Evolutionary conservation across 345 rosid species (phyloP).

Genomic region (Eucalyptus dawsonii): DNA sequence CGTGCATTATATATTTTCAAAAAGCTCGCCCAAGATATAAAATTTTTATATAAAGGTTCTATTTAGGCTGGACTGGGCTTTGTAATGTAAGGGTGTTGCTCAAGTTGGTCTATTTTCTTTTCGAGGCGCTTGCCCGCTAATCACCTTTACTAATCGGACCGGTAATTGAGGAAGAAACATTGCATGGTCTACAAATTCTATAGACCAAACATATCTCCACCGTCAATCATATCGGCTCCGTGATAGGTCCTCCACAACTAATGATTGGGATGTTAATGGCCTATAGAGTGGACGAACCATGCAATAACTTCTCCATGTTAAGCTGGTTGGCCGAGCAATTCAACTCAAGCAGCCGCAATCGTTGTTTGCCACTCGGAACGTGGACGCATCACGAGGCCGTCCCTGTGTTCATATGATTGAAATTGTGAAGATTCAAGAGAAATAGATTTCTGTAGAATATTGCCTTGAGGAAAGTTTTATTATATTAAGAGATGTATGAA

Average conservation of each 20-base stretch:
- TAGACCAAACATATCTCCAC: not conserved
- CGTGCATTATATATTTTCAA: not conserved
- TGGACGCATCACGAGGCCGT: not conserved
- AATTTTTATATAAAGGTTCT: no score
- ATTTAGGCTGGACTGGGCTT: not conserved
- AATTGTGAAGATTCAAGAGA: not conserved
- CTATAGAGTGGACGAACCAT: no score
- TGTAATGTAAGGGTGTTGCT: not conserved
- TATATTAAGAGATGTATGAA: fast-evolving
- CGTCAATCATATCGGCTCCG: not conserved
- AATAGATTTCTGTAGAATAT: fast-evolving
- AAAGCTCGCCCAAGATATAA: fast-evolving
- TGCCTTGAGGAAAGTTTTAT: no score
- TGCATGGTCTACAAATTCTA: not conserved
- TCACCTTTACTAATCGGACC: no score
- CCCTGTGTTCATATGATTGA: fast-evolving
- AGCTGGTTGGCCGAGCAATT: not conserved
- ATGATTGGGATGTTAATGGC: not conserved
- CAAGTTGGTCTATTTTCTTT: not conserved
- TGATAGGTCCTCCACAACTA: not conserved
- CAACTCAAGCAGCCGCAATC: not conserved
- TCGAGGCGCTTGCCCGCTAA: fast-evolving
- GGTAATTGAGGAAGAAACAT: not conserved
- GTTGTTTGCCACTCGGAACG: not conserved
- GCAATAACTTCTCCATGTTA: not conserved